A percentile compares a stretch with the other conserved stretches of the same genome.
These are phyloP conservation scores for Fusarium avenaceum DNA, from an alignment of 2,329 filamentous ascomycete species.

Conservation along the genomic window DNA sequence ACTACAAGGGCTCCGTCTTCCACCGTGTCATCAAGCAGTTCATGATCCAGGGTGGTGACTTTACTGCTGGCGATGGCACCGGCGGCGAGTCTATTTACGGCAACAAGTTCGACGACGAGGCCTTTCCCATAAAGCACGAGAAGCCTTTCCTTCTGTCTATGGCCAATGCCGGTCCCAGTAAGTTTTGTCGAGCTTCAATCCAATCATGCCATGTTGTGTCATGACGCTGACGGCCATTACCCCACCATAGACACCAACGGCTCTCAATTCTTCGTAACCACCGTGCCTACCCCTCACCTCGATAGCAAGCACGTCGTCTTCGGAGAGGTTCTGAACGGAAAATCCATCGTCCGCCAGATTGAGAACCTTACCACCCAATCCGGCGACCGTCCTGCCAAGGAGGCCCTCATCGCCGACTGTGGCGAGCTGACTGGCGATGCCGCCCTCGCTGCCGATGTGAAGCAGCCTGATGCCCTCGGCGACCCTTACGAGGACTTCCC, in stretches of 20 bases:
- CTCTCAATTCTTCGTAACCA: constrained; percentile 98
- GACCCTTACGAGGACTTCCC: constrained; percentile 97
- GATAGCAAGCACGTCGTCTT: constrained; percentile 98
- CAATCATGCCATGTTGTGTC: neutral
- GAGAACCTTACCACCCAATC: constrained; percentile 83
- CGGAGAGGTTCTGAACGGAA: constrained; percentile 92
- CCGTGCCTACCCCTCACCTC: constrained; percentile 92
- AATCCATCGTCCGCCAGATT: constrained; percentile 89
- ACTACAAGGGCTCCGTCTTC: constrained; percentile 94
- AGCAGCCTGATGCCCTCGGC: constrained; percentile 82
- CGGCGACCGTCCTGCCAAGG: constrained; percentile 81
- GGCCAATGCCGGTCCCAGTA: constrained; percentile 95
- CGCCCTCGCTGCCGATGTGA: constrained; percentile 75
- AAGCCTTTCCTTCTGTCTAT: constrained; percentile 95
- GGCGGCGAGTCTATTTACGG: constrained; percentile 98
- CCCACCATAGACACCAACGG: constrained; percentile 82
- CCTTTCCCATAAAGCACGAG: constrained; percentile 92
- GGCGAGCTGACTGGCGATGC: constrained; percentile 84
- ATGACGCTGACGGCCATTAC: constrained; percentile 29
- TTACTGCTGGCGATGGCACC: constrained; percentile 93
- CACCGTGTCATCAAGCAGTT: constrained; percentile 98
- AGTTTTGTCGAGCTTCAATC: constrained; percentile 45
- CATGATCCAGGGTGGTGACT: constrained; percentile 96
- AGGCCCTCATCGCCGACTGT: constrained; percentile 83
- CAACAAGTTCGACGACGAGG: constrained; percentile 97